A percentile compares a stretch with the other conserved stretches of the same genome.
phyloP scores from a whole-genome alignment of 495 filamentous ascomycete genomes.

The Astrocystis sublimbata region DNA sequence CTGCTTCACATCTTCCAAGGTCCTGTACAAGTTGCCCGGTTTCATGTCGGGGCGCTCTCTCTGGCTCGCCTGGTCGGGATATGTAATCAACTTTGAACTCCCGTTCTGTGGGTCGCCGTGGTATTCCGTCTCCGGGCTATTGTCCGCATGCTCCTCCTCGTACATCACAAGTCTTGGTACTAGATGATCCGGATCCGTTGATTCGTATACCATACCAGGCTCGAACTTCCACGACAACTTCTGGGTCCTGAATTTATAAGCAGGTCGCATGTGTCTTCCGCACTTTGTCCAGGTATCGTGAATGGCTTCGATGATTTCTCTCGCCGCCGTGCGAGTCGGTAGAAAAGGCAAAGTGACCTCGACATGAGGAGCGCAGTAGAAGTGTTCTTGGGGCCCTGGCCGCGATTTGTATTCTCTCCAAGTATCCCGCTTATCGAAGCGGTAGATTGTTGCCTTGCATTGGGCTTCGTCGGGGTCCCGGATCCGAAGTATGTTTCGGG shows the following conservation, averaged over 20 bases:
- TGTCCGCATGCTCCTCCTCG: not conserved
- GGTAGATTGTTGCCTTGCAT: constrained; percentile 9
- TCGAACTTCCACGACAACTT: constrained; percentile 12
- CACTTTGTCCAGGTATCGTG: not conserved
- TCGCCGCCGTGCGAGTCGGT: constrained; percentile 3
- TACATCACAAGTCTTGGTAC: not conserved
- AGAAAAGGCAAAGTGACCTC: constrained; percentile 9
- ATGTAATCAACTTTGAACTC: constrained; percentile 1
- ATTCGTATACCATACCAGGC: constrained; percentile 12
- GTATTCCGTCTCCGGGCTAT: not conserved
- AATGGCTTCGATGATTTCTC: constrained; percentile 9
- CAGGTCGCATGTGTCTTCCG: constrained; percentile 13
- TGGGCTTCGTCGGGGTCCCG: not conserved
- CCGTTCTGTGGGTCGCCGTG: not conserved
- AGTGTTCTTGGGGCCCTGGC: constrained; percentile 2
- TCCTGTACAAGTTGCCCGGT: not conserved
- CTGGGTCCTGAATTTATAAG: constrained; percentile 11
- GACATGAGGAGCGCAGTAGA: constrained; percentile 17
- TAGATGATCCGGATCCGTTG: constrained; percentile 2
- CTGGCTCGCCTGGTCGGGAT: not conserved
- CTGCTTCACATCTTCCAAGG: not conserved
- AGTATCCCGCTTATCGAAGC: constrained; percentile 9
- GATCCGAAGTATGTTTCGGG: constrained; percentile 4
- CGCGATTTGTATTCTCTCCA: constrained; percentile 13
- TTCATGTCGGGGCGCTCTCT: constrained; percentile 1